phyloP scores from a whole-genome alignment of 768 basidiomycete genomes.

The Dendrothele bispora region DNA sequence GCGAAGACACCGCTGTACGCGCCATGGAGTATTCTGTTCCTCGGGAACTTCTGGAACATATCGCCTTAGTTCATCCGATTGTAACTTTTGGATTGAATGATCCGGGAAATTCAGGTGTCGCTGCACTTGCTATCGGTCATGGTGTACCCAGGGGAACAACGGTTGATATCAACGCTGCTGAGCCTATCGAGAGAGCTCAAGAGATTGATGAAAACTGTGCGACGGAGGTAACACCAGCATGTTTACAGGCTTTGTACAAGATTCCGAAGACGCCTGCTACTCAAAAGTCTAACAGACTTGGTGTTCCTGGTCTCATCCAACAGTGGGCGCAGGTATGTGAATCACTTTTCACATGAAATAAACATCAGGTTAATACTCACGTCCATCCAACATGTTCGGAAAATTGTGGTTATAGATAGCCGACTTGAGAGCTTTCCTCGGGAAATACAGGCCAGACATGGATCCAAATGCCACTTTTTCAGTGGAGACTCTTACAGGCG shows the following conservation, averaged over 20 bases:
- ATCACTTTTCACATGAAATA: background rate
- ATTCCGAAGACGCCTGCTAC: slow-evolving; percentile 21
- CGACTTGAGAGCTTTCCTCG: slow-evolving; percentile 18
- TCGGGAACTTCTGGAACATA: slow-evolving; percentile 15
- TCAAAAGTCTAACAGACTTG: slow-evolving; percentile 16
- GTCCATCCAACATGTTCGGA: background rate
- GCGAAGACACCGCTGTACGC: slow-evolving; percentile 16
- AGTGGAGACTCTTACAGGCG: slow-evolving; percentile 23
- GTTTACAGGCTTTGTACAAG: slow-evolving; percentile 23
- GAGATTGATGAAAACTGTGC: slow-evolving; percentile 12
- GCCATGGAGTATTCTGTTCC: slow-evolving; percentile 24
- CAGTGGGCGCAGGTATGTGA: slow-evolving; percentile 18
- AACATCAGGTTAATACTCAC: too few species aligned
- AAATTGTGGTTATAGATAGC: slow-evolving; percentile 7
- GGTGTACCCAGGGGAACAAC: background rate
- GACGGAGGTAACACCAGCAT: slow-evolving; percentile 17
- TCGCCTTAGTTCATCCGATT: slow-evolving; percentile 25
- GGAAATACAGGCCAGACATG: slow-evolving; percentile 21
- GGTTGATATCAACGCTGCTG: slow-evolving; percentile 9
- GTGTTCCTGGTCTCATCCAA: slow-evolving; percentile 19
- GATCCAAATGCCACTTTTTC: slow-evolving; percentile 19
- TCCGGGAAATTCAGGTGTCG: slow-evolving; percentile 4
- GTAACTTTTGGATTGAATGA: slow-evolving; percentile 11
- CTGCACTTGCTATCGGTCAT: background rate
- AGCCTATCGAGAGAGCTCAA: background rate